Evolutionary conservation across 2,329 filamentous ascomycete genomes (phyloP), one percentile per base, ranked within the genome.

Genomic region (Pezicula radicicola): DNA sequence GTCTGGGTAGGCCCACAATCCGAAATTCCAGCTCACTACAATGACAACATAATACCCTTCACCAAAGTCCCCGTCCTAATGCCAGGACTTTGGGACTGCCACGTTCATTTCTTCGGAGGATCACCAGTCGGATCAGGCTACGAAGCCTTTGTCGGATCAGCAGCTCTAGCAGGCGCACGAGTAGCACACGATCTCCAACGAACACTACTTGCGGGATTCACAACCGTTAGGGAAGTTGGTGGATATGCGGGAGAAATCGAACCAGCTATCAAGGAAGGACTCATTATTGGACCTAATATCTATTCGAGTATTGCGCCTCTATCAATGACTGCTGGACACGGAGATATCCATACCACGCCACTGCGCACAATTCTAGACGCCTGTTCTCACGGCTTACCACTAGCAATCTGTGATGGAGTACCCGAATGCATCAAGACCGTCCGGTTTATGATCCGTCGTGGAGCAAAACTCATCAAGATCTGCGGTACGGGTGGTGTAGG

Each of bases 21-120:
- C 12, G 54, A 60, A 13, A 51, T 71, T 5, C 72, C 71, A 1
- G 43, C 25, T 25, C 25, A 25, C 3, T 25, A 47, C 10, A 61
- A 67, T 47, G 75, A 72, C 52, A 54, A 52, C 13, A 28, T 54
- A 5, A 48, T 70, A 25, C 53, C 51, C 1, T 61, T 61, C 25
- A 66, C 62, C 1, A 62, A 66, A 16, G 72, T 78, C 13, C 69
- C 71, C 0, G 70, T 75, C 9, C 59, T 77, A 8, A 73, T 80
- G 65, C 77, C 77, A 0, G 77, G 78, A 2, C 68, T 81, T 19
- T 80, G 77, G 76, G 78, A 81, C 52, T 74, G 70, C 54, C 77
- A 80, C 60, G 68, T 72, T 0, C 78, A 80, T 59, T 76, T 74
- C 54, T 55, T 69, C 4, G 77, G 73, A n/a, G 51, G 63, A 9